A percentile compares a stretch with the other conserved stretches of the same genome.
phyloP scores from a whole-genome alignment of 2,329 filamentous ascomycete genomes.

The Calonectria ilicicola region DNA sequence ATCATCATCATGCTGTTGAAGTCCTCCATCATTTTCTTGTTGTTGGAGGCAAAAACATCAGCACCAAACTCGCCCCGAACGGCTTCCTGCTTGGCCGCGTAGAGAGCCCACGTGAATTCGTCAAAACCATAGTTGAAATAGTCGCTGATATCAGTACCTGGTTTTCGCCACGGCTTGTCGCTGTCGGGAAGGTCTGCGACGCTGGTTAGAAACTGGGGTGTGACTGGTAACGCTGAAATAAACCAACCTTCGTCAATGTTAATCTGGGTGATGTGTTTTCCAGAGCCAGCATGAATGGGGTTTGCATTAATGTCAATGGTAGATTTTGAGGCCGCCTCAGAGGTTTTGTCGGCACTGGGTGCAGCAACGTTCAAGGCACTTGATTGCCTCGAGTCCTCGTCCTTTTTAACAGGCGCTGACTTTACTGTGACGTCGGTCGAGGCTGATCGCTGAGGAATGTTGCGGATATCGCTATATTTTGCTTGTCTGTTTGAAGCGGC shows the following conservation, averaged over 20 bases:
- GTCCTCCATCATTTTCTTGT: slow-evolving; percentile 84
- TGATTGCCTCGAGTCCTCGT: slow-evolving; percentile 51
- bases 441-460: slow-evolving; percentile 71
- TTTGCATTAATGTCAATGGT: slow-evolving; percentile 87
- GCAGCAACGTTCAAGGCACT: slow-evolving; percentile 47
- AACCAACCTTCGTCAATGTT: slow-evolving; percentile 75
- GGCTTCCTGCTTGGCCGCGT: slow-evolving; percentile 87
- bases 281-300: slow-evolving; percentile 81
- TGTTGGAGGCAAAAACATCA: slow-evolving; percentile 70
- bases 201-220: slow-evolving; percentile 7
- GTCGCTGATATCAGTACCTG: slow-evolving; percentile 93
- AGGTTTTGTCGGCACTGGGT: slow-evolving; percentile 65
- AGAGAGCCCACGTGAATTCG: slow-evolving; percentile 97
- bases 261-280: slow-evolving; percentile 83
- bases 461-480: slow-evolving; percentile 74
- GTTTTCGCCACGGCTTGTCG: slow-evolving; percentile 94
- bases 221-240: too few species aligned
- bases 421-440: slow-evolving; percentile 64
- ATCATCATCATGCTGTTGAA: slow-evolving; percentile 78
- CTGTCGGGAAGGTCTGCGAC: slow-evolving; percentile 75
- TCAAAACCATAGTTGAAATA: slow-evolving; percentile 99
- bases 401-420: slow-evolving; percentile 59
- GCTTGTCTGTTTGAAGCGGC: slow-evolving; percentile 59
- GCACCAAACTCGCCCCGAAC: slow-evolving; percentile 82
- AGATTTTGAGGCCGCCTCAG: slow-evolving; percentile 79